Conservation (phyloP, 2,329 filamentous ascomycete species). For the Pseudocercospora macadamiae region DNA sequence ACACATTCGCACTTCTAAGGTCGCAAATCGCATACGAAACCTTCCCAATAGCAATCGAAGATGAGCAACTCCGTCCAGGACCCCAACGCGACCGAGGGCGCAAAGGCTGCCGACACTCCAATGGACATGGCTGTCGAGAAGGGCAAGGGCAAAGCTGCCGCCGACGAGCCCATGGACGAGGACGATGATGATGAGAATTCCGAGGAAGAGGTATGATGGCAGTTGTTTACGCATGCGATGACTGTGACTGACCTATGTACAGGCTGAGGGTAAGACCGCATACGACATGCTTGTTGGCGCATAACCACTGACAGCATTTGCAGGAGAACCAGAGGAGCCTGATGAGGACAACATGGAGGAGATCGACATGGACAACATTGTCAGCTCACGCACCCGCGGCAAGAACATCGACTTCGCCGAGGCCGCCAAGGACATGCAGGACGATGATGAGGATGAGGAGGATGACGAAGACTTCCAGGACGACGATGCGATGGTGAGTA, state of each 20-base stretch:
- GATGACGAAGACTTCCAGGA: conserved; percentile 68
- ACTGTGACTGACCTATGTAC: conserved; percentile 7
- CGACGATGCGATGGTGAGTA: conserved; percentile 51
- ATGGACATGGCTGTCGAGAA: conserved; percentile 58
- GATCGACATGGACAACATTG: conserved; percentile 88
- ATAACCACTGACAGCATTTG: conserved; percentile 25
- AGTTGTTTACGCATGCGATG: background rate
- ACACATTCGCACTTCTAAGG: background rate
- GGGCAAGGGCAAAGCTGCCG: conserved; percentile 83
- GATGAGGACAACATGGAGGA: conserved; percentile 85
- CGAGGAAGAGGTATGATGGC: conserved; percentile 39
- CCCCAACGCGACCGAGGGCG: conserved; percentile 26
- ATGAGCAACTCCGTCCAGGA: conserved; percentile 36
- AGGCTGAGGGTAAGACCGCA: conserved; percentile 20
- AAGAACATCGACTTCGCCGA: conserved; percentile 92
- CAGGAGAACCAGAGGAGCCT: conserved; percentile 64
- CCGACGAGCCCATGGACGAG: conserved; percentile 52
- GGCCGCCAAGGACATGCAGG: conserved; percentile 76
- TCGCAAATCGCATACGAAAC: background rate
- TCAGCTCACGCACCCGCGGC: conserved; percentile 82
- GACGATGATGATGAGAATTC: conserved; percentile 48
- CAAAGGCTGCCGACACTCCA: conserved; percentile 39
- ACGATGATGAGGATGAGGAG: conserved; percentile 80
- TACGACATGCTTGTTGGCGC: background rate
- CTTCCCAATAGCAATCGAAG: conserved; percentile 12